These are phyloP conservation scores for Pythium volutum DNA, from an alignment of 352 stramenopile genomes.

Conservation along the genomic window DNA sequence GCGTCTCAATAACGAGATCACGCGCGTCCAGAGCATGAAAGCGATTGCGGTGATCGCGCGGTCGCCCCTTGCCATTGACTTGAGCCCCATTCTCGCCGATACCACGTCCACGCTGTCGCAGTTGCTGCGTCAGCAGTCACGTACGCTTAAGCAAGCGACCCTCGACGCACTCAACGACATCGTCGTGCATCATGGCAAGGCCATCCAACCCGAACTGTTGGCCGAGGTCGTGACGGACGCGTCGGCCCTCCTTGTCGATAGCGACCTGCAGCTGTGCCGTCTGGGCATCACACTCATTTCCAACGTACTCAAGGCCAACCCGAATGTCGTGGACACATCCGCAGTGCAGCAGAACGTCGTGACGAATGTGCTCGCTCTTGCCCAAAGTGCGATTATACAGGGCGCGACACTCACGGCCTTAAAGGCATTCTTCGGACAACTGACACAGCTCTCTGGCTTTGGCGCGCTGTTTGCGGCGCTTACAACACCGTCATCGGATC, in stretches of 20 bases:
- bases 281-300: conserved; percentile 89
- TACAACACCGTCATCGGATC: conserved; percentile 46
- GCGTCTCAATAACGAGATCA: conserved; percentile 98
- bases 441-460: conserved; percentile 79
- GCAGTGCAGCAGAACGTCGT: conserved; percentile 69
- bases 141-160: conserved; percentile 93
- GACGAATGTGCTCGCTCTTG: conserved; percentile 82
- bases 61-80: conserved; percentile 85
- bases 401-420: conserved; percentile 77
- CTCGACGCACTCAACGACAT: conserved; percentile 92
- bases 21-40: conserved; percentile 95
- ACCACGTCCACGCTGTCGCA: conserved; percentile 85
- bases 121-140: conserved; percentile 94
- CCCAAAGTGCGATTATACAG: conserved; percentile 87
- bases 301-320: conserved; percentile 66
- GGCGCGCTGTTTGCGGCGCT: conserved; percentile 84
- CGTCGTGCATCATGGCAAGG: conserved; percentile 70
- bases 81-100: conserved; percentile 90
- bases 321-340: conserved; percentile 50
- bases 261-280: conserved; percentile 96
- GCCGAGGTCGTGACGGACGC: conserved; percentile 89
- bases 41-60: conserved; percentile 89
- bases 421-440: conserved; percentile 63
- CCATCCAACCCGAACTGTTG: conserved; percentile 79
- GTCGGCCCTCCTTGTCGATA: conserved; percentile 90